Base-by-base conservation (phyloP, 2,329 filamentous ascomycete species). In the Aspergillus brasiliensis region DNA sequence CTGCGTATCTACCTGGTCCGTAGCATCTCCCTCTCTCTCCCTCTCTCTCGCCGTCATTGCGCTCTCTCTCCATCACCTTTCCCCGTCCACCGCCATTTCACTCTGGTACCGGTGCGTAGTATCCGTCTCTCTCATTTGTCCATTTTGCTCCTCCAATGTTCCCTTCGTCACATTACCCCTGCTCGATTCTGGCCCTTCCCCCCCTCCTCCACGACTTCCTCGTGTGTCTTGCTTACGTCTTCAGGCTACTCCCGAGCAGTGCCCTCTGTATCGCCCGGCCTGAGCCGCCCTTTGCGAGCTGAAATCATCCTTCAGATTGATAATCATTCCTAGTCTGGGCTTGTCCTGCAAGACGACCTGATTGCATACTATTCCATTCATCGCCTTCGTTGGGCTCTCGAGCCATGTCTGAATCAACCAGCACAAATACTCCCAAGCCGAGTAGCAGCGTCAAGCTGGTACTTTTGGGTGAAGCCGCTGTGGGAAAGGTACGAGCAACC, bases 361-460 rank as follows among this genome's bases (percentile, higher is more conserved):
- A 72, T 65, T 56, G 44, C 49, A 52, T 56, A 60, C 62, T 47
- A 53, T n/a, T n/a, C n/a, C n/a, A n/a, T n/a, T 48, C 34, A 31
- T 49, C 38, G 42, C 31, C 31, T 23, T 54, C 48, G 63, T 67
- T 62, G 65, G 66, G 65, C 64, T 59, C 59, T 47, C 38, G 61
- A 63, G 60, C 58, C 68, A 94, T 93, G 91, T 87, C 89, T 74
- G 90, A 93, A 76, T 82, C 87, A 75, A 86, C 86, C 69, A 83
- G 85, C 75, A 79, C 82, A 69, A 77, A 80, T 69, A 83, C 88
- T 70, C 90, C 92, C 62, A 99, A 98, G 83, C 95, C 95, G 64
- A 98, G 93, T 84, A 98, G 93, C 88, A 99, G 95, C 82, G 95
- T 99, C 78, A 99, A 99, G 89, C 90, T 99, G 69, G 95, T 99